Conservation (phyloP, 2,329 filamentous ascomycete species). For the Daldinia sp. region DNA sequence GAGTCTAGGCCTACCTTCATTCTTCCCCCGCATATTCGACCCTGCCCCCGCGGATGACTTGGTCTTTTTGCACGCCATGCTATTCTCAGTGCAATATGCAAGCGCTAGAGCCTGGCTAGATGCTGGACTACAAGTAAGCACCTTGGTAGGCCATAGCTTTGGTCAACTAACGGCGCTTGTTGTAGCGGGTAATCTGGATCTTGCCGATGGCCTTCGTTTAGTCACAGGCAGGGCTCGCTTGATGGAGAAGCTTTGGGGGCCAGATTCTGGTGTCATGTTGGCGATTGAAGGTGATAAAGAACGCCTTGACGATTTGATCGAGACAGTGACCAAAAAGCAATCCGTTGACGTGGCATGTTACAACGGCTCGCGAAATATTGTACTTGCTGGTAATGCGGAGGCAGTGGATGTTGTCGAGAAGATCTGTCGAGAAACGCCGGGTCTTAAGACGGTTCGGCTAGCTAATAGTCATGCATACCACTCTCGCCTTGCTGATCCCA, state of each 20-base stretch:
- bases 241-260: slow-evolving; percentile 47
- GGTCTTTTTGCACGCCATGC: slow-evolving; percentile 47
- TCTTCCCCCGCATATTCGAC: slow-evolving; percentile 47
- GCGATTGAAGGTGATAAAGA: slow-evolving; percentile 34
- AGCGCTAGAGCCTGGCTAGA: slow-evolving; percentile 49
- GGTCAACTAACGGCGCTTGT: slow-evolving; percentile 50
- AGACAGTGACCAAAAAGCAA: background rate
- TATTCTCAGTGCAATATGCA: slow-evolving; percentile 51
- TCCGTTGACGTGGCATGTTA: slow-evolving; percentile 36
- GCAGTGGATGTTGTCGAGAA: slow-evolving; percentile 23
- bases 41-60: slow-evolving; percentile 41
- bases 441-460: slow-evolving; percentile 15
- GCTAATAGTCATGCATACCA: slow-evolving; percentile 41
- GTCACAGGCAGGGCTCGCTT: slow-evolving; percentile 46
- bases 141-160: slow-evolving; percentile 52
- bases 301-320: background rate
- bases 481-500: slow-evolving; percentile 31
- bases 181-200: slow-evolving; percentile 45
- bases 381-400: slow-evolving; percentile 28
- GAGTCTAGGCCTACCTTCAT: slow-evolving; percentile 42
- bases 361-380: slow-evolving; percentile 35
- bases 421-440: slow-evolving; percentile 6
- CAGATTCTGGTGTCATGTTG: slow-evolving; percentile 49
- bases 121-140: slow-evolving; percentile 43
- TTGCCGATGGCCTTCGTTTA: slow-evolving; percentile 46